Conservation (phyloP, 2,329 filamentous ascomycete genomes). For the Ophiosphaerella herpotricha region DNA sequence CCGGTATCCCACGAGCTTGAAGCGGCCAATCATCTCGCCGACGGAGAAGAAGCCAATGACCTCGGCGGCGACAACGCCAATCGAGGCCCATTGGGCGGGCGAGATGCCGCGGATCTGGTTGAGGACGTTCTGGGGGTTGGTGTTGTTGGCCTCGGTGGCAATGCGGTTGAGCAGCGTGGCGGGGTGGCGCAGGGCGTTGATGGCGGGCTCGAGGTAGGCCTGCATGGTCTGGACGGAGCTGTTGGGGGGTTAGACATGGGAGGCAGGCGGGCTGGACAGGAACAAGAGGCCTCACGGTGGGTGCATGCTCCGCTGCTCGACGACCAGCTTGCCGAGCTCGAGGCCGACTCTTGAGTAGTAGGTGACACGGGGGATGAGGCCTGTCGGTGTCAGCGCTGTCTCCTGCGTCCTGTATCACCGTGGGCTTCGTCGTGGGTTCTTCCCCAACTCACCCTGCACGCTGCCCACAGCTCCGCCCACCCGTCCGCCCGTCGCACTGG, state of each 20-base stretch:
- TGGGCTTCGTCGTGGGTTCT: too few species aligned
- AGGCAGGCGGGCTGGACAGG: neutral
- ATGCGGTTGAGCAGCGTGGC: conserved; percentile 58
- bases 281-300: conserved; percentile 74
- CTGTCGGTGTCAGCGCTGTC: conserved; percentile 54
- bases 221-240: conserved; percentile 84
- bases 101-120: conserved; percentile 70
- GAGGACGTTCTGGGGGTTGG: conserved; percentile 55
- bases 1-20: conserved; percentile 91
- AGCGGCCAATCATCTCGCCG: conserved; percentile 92
- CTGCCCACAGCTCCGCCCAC: conserved; percentile 70
- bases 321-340: conserved; percentile 86
- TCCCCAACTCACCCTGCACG: conserved; percentile 75
- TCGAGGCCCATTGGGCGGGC: conserved; percentile 70
- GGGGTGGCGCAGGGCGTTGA: conserved; percentile 74
- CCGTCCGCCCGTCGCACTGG: conserved; percentile 61
- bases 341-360: conserved; percentile 91
- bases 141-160: conserved; percentile 45
- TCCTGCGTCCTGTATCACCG: neutral
- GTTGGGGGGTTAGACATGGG: conserved; percentile 25
- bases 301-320: conserved; percentile 85
- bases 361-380: conserved; percentile 79
- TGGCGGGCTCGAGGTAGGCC: conserved; percentile 76
- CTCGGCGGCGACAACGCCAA: conserved; percentile 81
- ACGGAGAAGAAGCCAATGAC: conserved; percentile 96